Base-by-base conservation (phyloP, 2,329 filamentous ascomycete genomes). In the Pyricularia pennisetigena region DNA sequence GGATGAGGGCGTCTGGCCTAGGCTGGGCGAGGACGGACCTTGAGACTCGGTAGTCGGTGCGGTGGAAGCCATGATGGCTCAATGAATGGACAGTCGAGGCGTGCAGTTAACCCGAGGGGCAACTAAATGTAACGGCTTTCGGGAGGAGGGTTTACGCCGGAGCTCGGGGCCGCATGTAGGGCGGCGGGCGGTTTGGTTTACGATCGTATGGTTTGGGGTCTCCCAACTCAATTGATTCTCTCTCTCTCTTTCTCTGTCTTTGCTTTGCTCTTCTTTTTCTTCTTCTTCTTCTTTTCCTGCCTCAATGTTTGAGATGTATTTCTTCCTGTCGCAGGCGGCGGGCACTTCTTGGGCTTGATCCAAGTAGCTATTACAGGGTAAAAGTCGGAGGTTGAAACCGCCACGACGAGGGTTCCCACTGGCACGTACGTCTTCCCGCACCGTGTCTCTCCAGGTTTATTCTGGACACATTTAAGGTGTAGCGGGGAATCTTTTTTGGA, bases 31-130 rank as follows among this genome's bases (percentile, higher is more conserved):
- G 57, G 32, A 72, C 74, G 67, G 71, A 76, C 74, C 74, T 73
- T 71, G 71, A 67, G 71, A 70, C 59, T 71, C 71, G 63, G 70
- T 71, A 64, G 71, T 69, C 69, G 73, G 70, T 65, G 71, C 74
- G 68, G 74, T 70, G 68, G 80, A 80, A 68, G 80, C 80, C 80
- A 82, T 82, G 72, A 71, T 76, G 69, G 65, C 67, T 71, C 68
- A 65, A 30, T 16, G 20, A 30, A 30, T 35, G 59, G 26, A 41
- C 62, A 49, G 32, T 20, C 41, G 49, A 63, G 35, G 65, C 32
- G 32, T 35, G 32, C 16, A 61, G 62, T 28, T 28, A 30, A 64
- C 62, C 62, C 28, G 62, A 35, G 62, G 62, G 62, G 16, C 62
- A 29, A 61, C 57, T 61, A 26, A 57, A n/a, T 23, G 20, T 23